Percentiles rank a stretch among this genome's conserved stretches.
Evolutionary conservation across 2,329 filamentous ascomycete species (phyloP).

Genomic region (Aphanocladium album): DNA sequence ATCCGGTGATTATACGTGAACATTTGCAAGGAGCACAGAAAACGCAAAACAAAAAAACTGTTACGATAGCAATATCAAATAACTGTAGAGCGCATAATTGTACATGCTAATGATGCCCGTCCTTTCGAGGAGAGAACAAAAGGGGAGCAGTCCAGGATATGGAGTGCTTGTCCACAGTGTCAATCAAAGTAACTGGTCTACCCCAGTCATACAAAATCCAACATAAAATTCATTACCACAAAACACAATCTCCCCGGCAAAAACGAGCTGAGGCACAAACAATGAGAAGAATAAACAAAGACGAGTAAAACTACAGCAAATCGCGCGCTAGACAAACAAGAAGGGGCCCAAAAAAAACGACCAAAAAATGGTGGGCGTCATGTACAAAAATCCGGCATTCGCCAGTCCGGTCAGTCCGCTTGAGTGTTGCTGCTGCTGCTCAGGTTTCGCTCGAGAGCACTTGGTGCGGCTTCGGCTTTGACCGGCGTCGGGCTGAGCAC

Average conservation of each 20-base stretch:
- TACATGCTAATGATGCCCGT: background rate
- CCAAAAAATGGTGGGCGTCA: background rate
- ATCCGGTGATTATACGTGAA: background rate
- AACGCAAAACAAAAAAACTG: background rate
- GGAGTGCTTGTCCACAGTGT: too few relatives aligned
- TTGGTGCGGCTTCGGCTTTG: slow-evolving; percentile 33
- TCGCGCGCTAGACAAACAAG: too few relatives aligned
- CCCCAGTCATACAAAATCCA: too few relatives aligned
- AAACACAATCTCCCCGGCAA: too few relatives aligned
- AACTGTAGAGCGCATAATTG: background rate
- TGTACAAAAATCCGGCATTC: background rate
- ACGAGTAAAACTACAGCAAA: background rate
- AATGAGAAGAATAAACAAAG: background rate
- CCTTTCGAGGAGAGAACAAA: background rate
- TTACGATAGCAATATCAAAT: background rate
- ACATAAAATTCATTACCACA: too few relatives aligned
- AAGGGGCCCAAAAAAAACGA: background rate
- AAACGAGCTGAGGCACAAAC: background rate
- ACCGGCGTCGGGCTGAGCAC: slow-evolving; percentile 39
- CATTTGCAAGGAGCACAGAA: background rate
- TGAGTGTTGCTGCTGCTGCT: background rate
- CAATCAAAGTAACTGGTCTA: too few relatives aligned
- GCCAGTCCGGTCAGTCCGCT: background rate
- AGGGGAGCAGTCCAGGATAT: background rate
- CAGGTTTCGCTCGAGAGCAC: slow-evolving; percentile 28